These are phyloP conservation scores for Euphorbia tirucalli DNA, from an alignment of 345 rosid genomes.

Conservation along the genomic window DNA sequence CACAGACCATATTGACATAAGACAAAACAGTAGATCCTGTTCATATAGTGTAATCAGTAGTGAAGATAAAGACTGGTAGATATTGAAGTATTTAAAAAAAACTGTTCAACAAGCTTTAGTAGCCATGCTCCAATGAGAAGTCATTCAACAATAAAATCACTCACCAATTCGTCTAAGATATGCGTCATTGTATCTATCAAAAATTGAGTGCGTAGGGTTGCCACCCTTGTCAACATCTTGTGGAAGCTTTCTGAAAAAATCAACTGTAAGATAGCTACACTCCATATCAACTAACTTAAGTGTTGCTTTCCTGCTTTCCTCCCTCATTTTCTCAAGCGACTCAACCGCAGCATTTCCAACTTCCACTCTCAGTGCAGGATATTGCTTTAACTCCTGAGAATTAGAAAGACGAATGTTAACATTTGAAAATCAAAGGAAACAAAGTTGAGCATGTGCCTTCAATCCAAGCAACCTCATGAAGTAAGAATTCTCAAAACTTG, in stretches of 20 bases:
- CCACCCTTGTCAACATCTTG: conserved; percentile 98
- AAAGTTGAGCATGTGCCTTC: background rate
- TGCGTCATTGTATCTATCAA: conserved; percentile 86
- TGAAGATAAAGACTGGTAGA: background rate
- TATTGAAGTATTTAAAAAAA: background rate
- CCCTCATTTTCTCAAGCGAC: conserved; percentile 90
- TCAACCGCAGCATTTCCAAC: conserved; percentile 87
- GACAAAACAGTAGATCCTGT: conserved; percentile 90
- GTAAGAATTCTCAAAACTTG: background rate
- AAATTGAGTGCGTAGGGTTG: conserved; percentile 91
- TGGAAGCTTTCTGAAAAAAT: conserved; percentile 97
- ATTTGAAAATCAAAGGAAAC: background rate
- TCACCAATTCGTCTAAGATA: conserved; percentile 95
- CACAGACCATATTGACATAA: conserved; percentile 91
- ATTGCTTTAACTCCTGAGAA: conserved; percentile 90
- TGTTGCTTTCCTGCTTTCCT: conserved; percentile 83
- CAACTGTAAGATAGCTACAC: conserved; percentile 85
- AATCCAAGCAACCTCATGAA: background rate
- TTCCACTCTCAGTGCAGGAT: conserved; percentile 92
- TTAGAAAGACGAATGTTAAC: conserved; percentile 15
- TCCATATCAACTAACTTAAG: conserved; percentile 97
- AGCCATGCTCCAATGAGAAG: background rate
- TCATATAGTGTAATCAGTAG: background rate
- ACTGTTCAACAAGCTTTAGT: background rate
- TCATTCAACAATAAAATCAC: conserved; percentile 13